phyloP scores from a whole-genome alignment of 208 protist genomes.

The Leishmania guyanensis region DNA sequence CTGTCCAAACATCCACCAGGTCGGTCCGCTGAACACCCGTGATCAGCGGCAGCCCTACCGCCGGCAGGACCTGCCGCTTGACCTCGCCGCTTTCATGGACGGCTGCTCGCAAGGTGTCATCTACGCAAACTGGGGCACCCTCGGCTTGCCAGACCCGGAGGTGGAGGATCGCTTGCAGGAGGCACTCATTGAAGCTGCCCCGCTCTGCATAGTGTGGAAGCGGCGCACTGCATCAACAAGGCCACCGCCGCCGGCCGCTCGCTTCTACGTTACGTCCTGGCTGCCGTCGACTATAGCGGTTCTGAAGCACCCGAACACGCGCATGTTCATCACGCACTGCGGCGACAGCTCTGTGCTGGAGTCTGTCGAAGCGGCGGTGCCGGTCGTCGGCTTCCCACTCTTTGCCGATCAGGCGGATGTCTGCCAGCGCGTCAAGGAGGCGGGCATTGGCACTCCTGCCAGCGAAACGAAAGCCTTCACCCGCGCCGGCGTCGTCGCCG shows the following conservation, averaged over 20 bases:
- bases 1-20: constrained; percentile 54
- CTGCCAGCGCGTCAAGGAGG: constrained; percentile 55
- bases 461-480: constrained; percentile 37
- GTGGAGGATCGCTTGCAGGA: constrained; percentile 25
- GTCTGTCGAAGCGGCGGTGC: constrained; percentile 44
- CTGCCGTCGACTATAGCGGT: constrained; percentile 38
- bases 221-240: not conserved
- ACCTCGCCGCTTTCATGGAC: constrained; percentile 41
- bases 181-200: constrained; percentile 30
- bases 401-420: constrained; percentile 61
- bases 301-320: constrained; percentile 48
- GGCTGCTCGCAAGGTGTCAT: constrained; percentile 38
- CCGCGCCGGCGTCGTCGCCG: constrained; percentile 26
- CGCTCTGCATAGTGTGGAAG: constrained; percentile 65
- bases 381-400: constrained; percentile 49
- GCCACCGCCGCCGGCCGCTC: not conserved
- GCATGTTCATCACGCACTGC: constrained; percentile 53
- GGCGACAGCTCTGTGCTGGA: constrained; percentile 52
- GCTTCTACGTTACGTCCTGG: constrained; percentile 29
- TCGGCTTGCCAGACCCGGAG: constrained; percentile 19
- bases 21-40: constrained; percentile 45
- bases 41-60: constrained; percentile 27
- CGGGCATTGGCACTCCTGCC: constrained; percentile 38
- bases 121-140: constrained; percentile 62
- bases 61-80: constrained; percentile 14